A percentile compares a stretch with the other conserved stretches of the same genome.
phyloP scores from a whole-genome alignment of 768 basidiomycete genomes.

The Boletus tomentosulus region DNA sequence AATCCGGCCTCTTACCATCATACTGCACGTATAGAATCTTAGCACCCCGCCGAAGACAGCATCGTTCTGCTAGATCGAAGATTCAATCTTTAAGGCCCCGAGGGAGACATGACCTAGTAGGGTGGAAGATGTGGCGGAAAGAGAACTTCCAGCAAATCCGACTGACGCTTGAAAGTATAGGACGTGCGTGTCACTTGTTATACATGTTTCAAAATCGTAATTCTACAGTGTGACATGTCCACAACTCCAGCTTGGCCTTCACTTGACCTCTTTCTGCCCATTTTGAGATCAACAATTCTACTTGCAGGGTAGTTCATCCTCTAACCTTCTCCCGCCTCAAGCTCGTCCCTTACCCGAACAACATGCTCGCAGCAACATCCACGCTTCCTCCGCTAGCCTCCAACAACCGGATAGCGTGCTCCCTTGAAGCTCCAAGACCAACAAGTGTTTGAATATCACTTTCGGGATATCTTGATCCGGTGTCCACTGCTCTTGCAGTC shows the following conservation, averaged over 20 bases:
- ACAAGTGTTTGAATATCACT: constrained; percentile 59
- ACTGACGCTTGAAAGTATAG: too few species aligned
- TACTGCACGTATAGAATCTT: too few species aligned
- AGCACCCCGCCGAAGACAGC: too few species aligned
- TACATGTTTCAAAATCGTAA: neutral
- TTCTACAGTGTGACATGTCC: neutral
- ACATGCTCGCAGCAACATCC: constrained; percentile 81
- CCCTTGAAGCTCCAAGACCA: constrained; percentile 72
- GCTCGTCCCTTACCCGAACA: constrained; percentile 49
- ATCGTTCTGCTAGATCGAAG: too few species aligned
- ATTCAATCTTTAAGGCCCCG: too few species aligned
- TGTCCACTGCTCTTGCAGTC: constrained; percentile 33
- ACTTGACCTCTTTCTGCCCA: neutral
- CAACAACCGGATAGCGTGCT: constrained; percentile 72
- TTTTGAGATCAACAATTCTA: neutral
- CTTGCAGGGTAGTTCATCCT: neutral
- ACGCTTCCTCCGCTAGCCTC: constrained; percentile 82
- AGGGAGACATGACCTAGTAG: too few species aligned
- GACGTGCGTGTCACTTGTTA: too few species aligned
- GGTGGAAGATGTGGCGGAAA: too few species aligned
- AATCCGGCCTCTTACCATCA: too few species aligned
- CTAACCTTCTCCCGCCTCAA: neutral
- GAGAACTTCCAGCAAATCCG: too few species aligned
- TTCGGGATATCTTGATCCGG: constrained; percentile 54
- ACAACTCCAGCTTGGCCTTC: neutral